A percentile compares a stretch with the other conserved stretches of the same genome.
These are phyloP conservation scores for Trichoderma koningii DNA, from an alignment of 2,329 filamentous ascomycete genomes.

Conservation along the genomic window DNA sequence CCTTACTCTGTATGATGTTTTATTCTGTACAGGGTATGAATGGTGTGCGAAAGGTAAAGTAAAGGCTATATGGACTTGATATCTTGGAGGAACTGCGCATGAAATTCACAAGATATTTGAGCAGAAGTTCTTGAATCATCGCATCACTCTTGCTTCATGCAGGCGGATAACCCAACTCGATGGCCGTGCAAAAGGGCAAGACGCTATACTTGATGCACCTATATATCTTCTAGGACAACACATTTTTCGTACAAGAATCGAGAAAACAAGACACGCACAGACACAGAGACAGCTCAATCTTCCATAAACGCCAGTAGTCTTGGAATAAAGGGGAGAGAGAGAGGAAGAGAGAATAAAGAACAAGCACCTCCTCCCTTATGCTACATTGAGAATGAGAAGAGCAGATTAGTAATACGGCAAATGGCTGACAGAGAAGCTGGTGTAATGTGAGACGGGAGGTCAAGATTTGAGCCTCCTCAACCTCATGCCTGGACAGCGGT, in stretches of 20 bases:
- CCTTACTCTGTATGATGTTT: no score
- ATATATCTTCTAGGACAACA: constrained; percentile 28
- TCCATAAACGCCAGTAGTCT: constrained; percentile 11
- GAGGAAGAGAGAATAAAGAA: no score
- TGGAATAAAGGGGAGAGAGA: no score
- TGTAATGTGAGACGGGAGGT: background rate
- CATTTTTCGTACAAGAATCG: constrained; percentile 40
- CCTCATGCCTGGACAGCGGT: constrained; percentile 32
- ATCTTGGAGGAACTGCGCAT: constrained; percentile 32
- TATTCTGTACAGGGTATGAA: background rate
- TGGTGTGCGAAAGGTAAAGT: constrained; percentile 1
- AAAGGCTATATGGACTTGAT: constrained; percentile 34
- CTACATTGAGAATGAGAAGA: constrained; percentile 36
- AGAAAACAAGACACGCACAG: constrained; percentile 28
- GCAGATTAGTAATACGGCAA: constrained; percentile 29
- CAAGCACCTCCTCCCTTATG: constrained; percentile 37
- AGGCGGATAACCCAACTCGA: no score
- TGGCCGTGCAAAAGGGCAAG: background rate
- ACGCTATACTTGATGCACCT: constrained; percentile 25
- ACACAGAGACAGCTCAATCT: background rate
- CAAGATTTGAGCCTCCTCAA: background rate
- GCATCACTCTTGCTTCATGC: no score
- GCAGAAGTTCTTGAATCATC: no score
- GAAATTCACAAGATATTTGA: no score
- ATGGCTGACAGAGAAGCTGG: constrained; percentile 26